These are phyloP conservation scores for Globisporangium cederbergense DNA, from an alignment of 352 stramenopile species.

Conservation along the genomic window DNA sequence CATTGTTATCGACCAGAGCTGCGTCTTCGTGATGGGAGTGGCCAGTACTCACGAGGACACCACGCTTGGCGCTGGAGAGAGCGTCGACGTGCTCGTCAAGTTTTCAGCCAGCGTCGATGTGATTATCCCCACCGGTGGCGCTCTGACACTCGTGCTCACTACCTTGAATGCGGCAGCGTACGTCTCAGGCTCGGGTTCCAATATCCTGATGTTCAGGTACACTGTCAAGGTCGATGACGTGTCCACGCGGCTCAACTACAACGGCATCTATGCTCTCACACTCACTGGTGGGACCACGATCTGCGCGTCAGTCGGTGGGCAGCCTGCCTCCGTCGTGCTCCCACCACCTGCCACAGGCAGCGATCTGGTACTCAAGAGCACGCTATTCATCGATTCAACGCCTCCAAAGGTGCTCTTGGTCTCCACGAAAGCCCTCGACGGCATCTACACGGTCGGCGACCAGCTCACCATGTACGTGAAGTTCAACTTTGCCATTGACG, in stretches of 20 bases:
- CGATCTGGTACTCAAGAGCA: slow-evolving; percentile 15
- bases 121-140: slow-evolving; percentile 21
- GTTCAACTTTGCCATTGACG: slow-evolving; percentile 36
- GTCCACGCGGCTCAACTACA: slow-evolving; percentile 30
- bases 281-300: slow-evolving; percentile 39
- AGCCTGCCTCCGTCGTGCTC: slow-evolving; percentile 38
- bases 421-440: slow-evolving; percentile 32
- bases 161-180: slow-evolving; percentile 44
- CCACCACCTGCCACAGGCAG: slow-evolving; percentile 20
- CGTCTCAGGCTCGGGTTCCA: slow-evolving; percentile 35
- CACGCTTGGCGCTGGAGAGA: slow-evolving; percentile 49
- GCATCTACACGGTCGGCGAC: slow-evolving; percentile 53
- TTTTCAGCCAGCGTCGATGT: slow-evolving; percentile 55
- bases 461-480: slow-evolving; percentile 32
- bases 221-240: slow-evolving; percentile 39
- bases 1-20: slow-evolving; percentile 52
- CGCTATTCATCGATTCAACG: slow-evolving; percentile 33
- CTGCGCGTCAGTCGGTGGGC: slow-evolving; percentile 13
- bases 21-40: slow-evolving; percentile 31
- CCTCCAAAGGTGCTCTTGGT: slow-evolving; percentile 37
- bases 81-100: slow-evolving; percentile 46
- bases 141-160: slow-evolving; percentile 34
- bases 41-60: slow-evolving; percentile 47
- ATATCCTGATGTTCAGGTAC: slow-evolving; percentile 46
- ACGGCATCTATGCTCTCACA: slow-evolving; percentile 37